These are phyloP conservation scores for Passiflora organensis DNA, from an alignment of 345 rosid species.

Conservation along the genomic window DNA sequence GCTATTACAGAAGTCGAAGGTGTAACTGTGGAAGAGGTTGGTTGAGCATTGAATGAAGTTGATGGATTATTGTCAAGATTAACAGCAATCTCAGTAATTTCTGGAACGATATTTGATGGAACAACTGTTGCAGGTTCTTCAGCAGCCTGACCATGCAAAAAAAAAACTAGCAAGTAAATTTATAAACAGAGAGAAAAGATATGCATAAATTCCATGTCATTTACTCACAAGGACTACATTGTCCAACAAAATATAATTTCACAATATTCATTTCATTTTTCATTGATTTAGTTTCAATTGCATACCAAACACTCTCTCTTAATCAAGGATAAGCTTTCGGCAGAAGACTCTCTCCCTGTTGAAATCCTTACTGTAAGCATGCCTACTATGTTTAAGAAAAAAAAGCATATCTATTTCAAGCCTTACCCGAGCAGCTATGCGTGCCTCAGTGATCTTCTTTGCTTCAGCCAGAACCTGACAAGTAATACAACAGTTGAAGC, in stretches of 20 bases:
- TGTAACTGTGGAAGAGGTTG: conserved; percentile 44
- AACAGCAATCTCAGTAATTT: conserved; percentile 47
- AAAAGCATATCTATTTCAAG: conserved; percentile 2
- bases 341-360: neutral
- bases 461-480: conserved; percentile 94
- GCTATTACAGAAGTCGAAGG: conserved; percentile 54
- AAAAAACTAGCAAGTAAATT: neutral
- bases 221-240: neutral
- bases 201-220: no score
- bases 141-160: conserved; percentile 40
- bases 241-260: neutral
- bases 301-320: neutral
- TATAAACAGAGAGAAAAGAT: neutral
- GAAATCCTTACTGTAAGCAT: neutral
- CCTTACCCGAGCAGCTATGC: conserved; percentile 66
- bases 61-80: conserved; percentile 41
- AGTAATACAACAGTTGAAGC: conserved; percentile 14
- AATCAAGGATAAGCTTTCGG: neutral
- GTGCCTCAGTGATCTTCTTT: conserved; percentile 71
- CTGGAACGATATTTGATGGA: conserved; percentile 44
- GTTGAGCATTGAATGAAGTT: conserved; percentile 48
- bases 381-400: neutral
- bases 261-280: neutral
- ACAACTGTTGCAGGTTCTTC: conserved; percentile 59
- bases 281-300: no score